Percentiles rank a stretch among this genome's conserved stretches.
Conservation (phyloP, 306 rosid species). For the Fagus sylvatica region DNA sequence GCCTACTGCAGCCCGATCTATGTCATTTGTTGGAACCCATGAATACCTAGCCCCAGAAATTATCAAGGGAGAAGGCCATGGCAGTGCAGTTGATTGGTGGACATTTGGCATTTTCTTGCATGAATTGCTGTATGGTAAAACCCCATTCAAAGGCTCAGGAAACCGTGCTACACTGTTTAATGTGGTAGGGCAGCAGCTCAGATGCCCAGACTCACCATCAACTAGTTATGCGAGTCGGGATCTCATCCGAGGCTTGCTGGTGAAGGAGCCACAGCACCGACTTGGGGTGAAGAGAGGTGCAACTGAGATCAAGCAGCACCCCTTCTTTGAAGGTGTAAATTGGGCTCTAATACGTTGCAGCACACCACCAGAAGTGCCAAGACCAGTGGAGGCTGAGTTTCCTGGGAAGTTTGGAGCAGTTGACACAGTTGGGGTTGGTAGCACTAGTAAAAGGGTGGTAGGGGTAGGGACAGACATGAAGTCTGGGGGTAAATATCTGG, state of each 20-base stretch:
- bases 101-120: slow-evolving; percentile 97
- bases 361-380: slow-evolving; percentile 92
- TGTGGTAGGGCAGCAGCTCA: slow-evolving; percentile 91
- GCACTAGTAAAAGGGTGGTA: slow-evolving; percentile 71
- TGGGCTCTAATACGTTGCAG: slow-evolving; percentile 95
- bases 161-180: slow-evolving; percentile 93
- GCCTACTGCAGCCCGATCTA: slow-evolving; percentile 93
- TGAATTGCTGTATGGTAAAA: slow-evolving; percentile 88
- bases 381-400: slow-evolving; percentile 64
- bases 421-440: slow-evolving; percentile 52
- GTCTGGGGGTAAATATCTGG: slow-evolving; percentile 89
- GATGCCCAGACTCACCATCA: slow-evolving; percentile 75
- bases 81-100: slow-evolving; percentile 99
- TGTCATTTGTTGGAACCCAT: slow-evolving; percentile 98
- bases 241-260: slow-evolving; percentile 75
- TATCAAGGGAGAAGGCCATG: slow-evolving; percentile 97
- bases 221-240: slow-evolving; percentile 83
- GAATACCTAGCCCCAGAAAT: slow-evolving; percentile 99
- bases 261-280: slow-evolving; percentile 88
- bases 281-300: slow-evolving; percentile 95
- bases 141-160: slow-evolving; percentile 97
- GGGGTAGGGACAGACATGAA: slow-evolving; percentile 69
- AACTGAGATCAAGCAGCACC: slow-evolving; percentile 88
- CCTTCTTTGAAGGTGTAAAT: slow-evolving; percentile 90
- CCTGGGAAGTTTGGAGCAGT: slow-evolving; percentile 62